Percentiles rank a stretch among this genome's conserved stretches.
Conservation (phyloP, 148 eudicot genomes). For the Drosera capensis region DNA sequence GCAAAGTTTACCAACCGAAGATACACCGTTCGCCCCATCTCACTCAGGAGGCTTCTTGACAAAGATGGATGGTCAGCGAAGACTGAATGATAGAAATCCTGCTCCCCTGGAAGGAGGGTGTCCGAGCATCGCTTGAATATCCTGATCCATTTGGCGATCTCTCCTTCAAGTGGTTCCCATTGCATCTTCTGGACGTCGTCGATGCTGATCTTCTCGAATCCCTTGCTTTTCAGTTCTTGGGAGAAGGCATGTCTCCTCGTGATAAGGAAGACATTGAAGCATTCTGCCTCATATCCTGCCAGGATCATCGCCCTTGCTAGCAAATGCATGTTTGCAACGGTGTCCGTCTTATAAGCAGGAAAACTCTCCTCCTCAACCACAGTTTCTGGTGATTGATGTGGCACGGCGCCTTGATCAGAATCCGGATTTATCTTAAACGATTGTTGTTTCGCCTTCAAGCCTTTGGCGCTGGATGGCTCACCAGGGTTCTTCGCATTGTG, state of each 20-base stretch:
- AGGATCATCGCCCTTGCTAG: constrained; percentile 37
- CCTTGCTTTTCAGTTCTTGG: constrained; percentile 25
- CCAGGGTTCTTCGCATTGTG: constrained; percentile 24
- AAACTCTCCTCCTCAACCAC: constrained; percentile 9
- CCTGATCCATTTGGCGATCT: constrained; percentile 50
- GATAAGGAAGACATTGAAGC: constrained; percentile 25
- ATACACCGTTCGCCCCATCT: constrained; percentile 6
- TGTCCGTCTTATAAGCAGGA: constrained; percentile 25
- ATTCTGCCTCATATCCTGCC: constrained; percentile 49
- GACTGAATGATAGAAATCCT: background rate
- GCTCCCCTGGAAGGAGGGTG: constrained; percentile 18
- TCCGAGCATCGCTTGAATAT: constrained; percentile 29
- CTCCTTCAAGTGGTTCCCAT: constrained; percentile 49
- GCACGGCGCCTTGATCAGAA: constrained; percentile 5
- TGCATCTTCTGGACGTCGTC: constrained; percentile 68
- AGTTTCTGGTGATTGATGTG: constrained; percentile 1
- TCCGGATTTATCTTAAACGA: too few species aligned
- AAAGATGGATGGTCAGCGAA: too few species aligned
- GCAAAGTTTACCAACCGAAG: constrained; percentile 39
- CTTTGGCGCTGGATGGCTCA: too few species aligned
- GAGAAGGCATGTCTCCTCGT: constrained; percentile 27
- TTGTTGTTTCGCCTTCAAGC: background rate
- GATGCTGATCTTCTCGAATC: constrained; percentile 34
- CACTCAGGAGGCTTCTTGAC: constrained; percentile 9
- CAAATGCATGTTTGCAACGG: constrained; percentile 13